Evolutionary conservation across 176 grass and related monocot species (phyloP), one percentile per base, ranked within the genome.

Genomic region (Thalia dealbata): DNA sequence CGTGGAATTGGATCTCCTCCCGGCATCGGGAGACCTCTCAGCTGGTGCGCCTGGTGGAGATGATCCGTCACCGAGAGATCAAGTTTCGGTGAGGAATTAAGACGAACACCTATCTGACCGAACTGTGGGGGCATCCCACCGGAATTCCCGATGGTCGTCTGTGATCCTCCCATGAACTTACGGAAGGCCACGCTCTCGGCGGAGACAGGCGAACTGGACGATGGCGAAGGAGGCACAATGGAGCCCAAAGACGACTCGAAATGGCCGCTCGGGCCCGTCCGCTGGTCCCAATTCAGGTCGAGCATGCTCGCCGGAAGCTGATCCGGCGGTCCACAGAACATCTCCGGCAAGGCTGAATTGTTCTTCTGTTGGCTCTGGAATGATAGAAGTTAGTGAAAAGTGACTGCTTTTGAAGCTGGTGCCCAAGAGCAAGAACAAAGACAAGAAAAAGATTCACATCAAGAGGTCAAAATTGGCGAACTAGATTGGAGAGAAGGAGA

Each of bases 61-160:
- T 84, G 80, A 35, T 75, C 79, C 81, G 82, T 79, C 83, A 95
- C 87, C 46, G 88, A 91, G 50, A 88, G 81, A 75, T 99, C 85
- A 52, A 87, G 84, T 74, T 95, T 90, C 70, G 87, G 79, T 12
- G 90, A 81, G 67, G 87, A 86, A 83, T 82, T 84, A 73, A 92
- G 81, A 64, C 85, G 73, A 16, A 76, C 83, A 67, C 78, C 79
- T 0, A 82, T 51, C 70, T 86, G 88, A 74, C 88, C 90, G 54
- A 77, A 73, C 72, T 79, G 85, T 41, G 81, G 69, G 28, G 87
- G 84, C 81, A 91, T 93, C 88, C 79, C 83, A 41, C 63, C 56
- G 38, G 59, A 61, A 38, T 29, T 75, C 22, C 18, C 38, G 35
- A 60, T 41, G 19, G 21, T 62, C 35, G 21, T 62, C 35, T 27